Evolutionary conservation across 2,329 filamentous ascomycete species (phyloP).

Genomic region (Diaporthe sp.): DNA sequence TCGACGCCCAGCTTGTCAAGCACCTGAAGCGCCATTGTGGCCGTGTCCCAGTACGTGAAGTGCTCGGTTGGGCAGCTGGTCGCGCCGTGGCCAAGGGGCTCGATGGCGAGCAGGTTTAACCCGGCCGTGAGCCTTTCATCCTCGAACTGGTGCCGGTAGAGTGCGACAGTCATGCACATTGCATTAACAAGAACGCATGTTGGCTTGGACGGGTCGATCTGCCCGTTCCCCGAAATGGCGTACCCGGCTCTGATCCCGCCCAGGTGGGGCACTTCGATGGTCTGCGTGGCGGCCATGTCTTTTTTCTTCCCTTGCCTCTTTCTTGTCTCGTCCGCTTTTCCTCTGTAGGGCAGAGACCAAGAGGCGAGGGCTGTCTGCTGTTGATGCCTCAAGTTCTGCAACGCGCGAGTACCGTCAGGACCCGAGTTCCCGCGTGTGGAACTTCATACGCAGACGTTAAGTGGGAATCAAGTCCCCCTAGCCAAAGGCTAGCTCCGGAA

Average conservation of each 20-base stretch:
- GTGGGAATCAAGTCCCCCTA: not conserved
- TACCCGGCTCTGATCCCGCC: conserved; percentile 59
- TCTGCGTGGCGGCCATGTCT: conserved; percentile 49
- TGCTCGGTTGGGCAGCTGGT: conserved; percentile 55
- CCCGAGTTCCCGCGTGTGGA: not conserved
- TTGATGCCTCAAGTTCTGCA: conserved; percentile 4
- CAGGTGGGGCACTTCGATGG: conserved; percentile 58
- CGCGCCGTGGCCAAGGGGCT: conserved; percentile 63
- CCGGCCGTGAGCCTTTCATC: conserved; percentile 51
- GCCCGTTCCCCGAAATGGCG: conserved; percentile 37
- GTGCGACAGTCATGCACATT: conserved; percentile 59
- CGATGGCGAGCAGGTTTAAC: conserved; percentile 62
- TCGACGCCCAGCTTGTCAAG: conserved; percentile 60
- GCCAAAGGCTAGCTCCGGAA: not conserved
- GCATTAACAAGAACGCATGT: conserved; percentile 63
- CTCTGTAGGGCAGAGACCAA: not conserved
- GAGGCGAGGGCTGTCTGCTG: not conserved
- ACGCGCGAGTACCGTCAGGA: not conserved
- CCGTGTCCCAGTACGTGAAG: conserved; percentile 67
- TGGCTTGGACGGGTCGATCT: conserved; percentile 59
- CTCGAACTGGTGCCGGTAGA: conserved; percentile 57
- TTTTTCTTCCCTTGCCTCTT: not conserved
- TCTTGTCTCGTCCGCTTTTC: not conserved
- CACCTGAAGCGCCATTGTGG: conserved; percentile 65
- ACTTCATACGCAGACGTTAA: not conserved